Evolutionary conservation across 116 monocot species (phyloP), one percentile per base, ranked within the genome.

Genomic region (Papilionanthe hybrid): DNA sequence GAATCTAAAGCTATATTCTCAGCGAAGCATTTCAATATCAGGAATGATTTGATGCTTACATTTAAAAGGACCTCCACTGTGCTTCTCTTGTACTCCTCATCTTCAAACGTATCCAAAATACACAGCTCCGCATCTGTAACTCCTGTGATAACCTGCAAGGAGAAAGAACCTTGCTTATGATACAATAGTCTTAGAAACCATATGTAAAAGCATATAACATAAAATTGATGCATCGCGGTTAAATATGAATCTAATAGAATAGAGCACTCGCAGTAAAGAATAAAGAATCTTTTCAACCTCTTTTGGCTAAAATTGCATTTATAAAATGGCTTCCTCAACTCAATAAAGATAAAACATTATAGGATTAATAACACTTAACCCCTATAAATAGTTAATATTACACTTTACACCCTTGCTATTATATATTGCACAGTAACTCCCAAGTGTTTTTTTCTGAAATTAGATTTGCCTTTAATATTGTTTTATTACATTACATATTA

Each of bases 51-150:
- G 44, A 76, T 79, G 41, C 90, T 87, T 85, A 90, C 90, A 83
- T 72, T 44, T 77, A 90, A 79, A 79, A 87, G 79, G 42, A 90
- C 67, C 81, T 90, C 81, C 74, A 90, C 87, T 37, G 81, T 82
- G 55, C 20, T 80, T 79, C 90, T 87, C 50, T 75, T 69, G 41
- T 90, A 87, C 57, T 89, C 86, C 50, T 60, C 87, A 85, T 87
- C 90, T 85, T 90, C 90, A 87, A 87, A 87, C 32, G 68, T 32
- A 83, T 90, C 90, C 29, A 90, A 57, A n/a, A 81, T 20, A 67
- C 49, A 75, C 72, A 90, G 76, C 78, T 90, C 90, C 6, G 13
- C 56, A 72, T 90, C 87, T 15, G 87, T 90, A 78, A 90, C 43
- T 53, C 83, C 87, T 53, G 28, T 30, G n/a, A 90, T 66, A 80